phyloP scores from a whole-genome alignment of 345 rosid species.

The Pistacia integerrima region DNA sequence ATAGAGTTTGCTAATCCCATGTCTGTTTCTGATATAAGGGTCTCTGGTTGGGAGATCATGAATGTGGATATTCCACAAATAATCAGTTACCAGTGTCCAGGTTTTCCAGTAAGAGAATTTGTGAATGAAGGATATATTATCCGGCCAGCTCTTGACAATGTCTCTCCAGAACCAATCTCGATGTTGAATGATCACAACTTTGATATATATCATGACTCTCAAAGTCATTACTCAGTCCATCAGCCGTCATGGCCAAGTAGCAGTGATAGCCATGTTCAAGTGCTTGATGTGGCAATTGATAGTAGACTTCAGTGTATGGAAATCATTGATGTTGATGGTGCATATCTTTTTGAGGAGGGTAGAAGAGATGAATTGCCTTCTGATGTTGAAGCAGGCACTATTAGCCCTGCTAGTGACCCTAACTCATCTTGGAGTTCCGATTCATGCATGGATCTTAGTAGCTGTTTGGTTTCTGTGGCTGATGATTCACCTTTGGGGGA shows the following conservation, averaged over 20 bases:
- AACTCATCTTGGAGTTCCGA: constrained; percentile 22
- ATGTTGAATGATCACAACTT: constrained; percentile 15
- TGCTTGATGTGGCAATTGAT: constrained; percentile 14
- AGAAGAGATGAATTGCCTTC: constrained; percentile 30
- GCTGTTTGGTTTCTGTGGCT: constrained; percentile 23
- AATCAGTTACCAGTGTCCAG: constrained; percentile 19
- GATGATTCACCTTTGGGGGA: constrained; percentile 23
- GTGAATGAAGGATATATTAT: constrained; percentile 15
- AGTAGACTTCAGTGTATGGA: constrained; percentile 21
- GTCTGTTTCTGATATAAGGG: constrained; percentile 17
- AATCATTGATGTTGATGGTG: constrained; percentile 16
- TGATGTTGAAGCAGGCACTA: constrained; percentile 27
- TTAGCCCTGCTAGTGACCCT: constrained; percentile 27
- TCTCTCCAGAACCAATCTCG: constrained; percentile 16
- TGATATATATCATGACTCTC: background rate
- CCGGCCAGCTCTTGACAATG: constrained; percentile 3
- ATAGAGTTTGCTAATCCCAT: constrained; percentile 24
- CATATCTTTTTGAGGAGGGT: constrained; percentile 29
- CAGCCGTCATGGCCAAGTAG: constrained; percentile 19
- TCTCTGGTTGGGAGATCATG: constrained; percentile 34
- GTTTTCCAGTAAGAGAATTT: constrained; percentile 17
- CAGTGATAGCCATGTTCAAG: constrained; percentile 23
- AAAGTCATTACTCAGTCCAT: constrained; percentile 10
- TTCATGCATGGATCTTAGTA: constrained; percentile 23
- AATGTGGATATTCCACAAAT: constrained; percentile 31